These are phyloP conservation scores for Byssochlamys sp. DNA, from an alignment of 2,329 filamentous ascomycete genomes.

Conservation along the genomic window DNA sequence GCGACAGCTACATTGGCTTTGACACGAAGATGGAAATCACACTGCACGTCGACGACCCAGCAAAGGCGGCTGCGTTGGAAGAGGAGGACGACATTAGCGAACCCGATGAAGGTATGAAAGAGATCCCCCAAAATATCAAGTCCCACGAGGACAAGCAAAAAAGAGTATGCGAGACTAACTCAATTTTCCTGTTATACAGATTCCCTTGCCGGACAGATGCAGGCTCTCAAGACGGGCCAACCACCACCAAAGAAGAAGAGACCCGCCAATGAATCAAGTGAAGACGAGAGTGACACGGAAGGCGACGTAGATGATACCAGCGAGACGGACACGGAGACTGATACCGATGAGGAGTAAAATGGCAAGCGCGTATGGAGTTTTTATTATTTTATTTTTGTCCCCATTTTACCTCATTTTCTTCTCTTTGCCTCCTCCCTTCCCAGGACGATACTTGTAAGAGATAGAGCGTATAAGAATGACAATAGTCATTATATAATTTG, in stretches of 20 bases:
- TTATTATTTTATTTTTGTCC: neutral
- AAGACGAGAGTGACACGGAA: conserved; percentile 53
- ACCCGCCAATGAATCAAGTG: conserved; percentile 53
- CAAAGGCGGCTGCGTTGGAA: conserved; percentile 68
- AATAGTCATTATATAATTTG: neutral
- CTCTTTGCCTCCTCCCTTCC: too few relatives aligned
- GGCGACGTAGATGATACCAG: conserved; percentile 52
- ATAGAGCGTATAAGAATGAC: neutral
- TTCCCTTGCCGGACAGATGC: conserved; percentile 84
- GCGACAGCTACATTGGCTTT: conserved; percentile 89
- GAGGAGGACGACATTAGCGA: conserved; percentile 94
- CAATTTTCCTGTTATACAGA: conserved; percentile 42
- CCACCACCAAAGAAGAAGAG: conserved; percentile 43
- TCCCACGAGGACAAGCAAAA: neutral
- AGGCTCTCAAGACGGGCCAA: conserved; percentile 64
- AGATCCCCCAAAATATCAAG: neutral
- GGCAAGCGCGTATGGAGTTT: neutral
- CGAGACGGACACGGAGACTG: conserved; percentile 61
- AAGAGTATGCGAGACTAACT: neutral
- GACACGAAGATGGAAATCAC: conserved; percentile 87
- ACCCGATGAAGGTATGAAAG: conserved; percentile 79
- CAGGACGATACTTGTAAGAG: neutral
- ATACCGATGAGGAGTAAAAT: conserved; percentile 59
- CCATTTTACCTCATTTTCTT: neutral
- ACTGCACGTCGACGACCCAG: conserved; percentile 77